Percentiles rank a stretch among this genome's conserved stretches.
Conservation (phyloP, 345 rosid genomes). For the Geranium rotundifolium region DNA sequence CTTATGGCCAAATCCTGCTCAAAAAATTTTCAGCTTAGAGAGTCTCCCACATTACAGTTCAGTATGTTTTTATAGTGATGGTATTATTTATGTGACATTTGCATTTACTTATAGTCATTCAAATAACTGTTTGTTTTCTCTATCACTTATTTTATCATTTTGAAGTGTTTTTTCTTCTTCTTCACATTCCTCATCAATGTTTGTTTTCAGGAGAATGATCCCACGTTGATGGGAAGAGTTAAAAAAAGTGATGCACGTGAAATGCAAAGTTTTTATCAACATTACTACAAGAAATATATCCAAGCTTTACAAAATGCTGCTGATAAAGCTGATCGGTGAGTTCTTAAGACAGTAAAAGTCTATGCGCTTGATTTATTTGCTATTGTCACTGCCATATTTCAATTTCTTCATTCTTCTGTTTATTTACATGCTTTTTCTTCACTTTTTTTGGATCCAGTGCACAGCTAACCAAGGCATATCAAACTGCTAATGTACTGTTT, state of each 20-base stretch:
- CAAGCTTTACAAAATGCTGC: slow-evolving; percentile 81
- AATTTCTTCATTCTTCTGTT: background rate
- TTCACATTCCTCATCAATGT: background rate
- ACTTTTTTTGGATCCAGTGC: slow-evolving; percentile 42
- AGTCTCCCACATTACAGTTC: no score
- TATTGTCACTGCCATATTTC: background rate
- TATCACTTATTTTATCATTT: background rate
- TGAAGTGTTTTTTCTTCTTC: background rate
- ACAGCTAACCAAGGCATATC: slow-evolving; percentile 97
- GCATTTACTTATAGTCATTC: background rate
- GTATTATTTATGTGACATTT: background rate
- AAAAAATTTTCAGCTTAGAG: background rate
- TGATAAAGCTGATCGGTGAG: slow-evolving; percentile 51
- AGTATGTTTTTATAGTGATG: background rate
- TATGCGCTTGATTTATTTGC: background rate
- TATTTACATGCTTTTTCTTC: background rate
- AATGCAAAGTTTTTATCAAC: slow-evolving; percentile 81
- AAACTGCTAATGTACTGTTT: slow-evolving; percentile 99
- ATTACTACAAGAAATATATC: slow-evolving; percentile 70
- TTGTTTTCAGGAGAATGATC: slow-evolving; percentile 61
- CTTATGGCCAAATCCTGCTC: background rate
- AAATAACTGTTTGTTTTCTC: background rate
- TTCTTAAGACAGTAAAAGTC: background rate
- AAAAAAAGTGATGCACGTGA: slow-evolving; percentile 83
- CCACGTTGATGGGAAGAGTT: slow-evolving; percentile 70